These are phyloP conservation scores for Rhodotorula sp. DNA, from an alignment of 1,284 basidiomycete species.

Conservation along the genomic window DNA sequence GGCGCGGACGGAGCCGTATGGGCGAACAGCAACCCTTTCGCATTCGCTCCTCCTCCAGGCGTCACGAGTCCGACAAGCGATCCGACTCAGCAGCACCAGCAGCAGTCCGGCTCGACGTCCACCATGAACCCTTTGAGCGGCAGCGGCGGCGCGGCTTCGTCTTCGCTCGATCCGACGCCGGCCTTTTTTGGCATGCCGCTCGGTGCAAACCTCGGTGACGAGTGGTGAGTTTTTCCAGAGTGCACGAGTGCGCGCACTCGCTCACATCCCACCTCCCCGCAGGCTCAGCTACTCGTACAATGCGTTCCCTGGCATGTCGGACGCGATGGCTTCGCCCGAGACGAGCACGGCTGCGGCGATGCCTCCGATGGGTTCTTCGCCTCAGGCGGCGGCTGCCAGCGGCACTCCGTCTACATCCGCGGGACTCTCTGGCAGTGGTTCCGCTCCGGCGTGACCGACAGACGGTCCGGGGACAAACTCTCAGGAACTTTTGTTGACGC, in stretches of 20 bases:
- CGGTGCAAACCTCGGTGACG: constrained; percentile 23
- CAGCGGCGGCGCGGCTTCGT: background rate
- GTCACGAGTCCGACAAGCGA: background rate
- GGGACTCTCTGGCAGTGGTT: too few species aligned
- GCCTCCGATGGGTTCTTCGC: too few species aligned
- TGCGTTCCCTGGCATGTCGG: constrained; percentile 17
- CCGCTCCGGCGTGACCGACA: too few species aligned
- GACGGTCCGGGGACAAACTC: too few species aligned
- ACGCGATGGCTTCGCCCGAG: background rate
- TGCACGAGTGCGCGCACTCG: too few species aligned
- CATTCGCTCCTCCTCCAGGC: background rate
- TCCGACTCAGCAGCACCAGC: too few species aligned
- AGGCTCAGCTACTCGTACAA: constrained; percentile 32
- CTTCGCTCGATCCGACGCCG: constrained; percentile 15
- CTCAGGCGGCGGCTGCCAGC: too few species aligned
- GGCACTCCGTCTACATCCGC: too few species aligned
- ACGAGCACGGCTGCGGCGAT: background rate
- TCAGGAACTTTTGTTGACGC: too few species aligned
- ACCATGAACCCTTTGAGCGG: background rate
- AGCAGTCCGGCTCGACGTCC: too few species aligned
- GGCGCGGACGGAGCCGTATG: background rate
- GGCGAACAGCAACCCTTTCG: background rate
- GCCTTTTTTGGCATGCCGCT: constrained; percentile 38
- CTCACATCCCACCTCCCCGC: background rate
- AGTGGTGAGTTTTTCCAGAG: constrained; percentile 13